phyloP scores from a whole-genome alignment of 257 asterid species.

The Solanum sejunctum region DNA sequence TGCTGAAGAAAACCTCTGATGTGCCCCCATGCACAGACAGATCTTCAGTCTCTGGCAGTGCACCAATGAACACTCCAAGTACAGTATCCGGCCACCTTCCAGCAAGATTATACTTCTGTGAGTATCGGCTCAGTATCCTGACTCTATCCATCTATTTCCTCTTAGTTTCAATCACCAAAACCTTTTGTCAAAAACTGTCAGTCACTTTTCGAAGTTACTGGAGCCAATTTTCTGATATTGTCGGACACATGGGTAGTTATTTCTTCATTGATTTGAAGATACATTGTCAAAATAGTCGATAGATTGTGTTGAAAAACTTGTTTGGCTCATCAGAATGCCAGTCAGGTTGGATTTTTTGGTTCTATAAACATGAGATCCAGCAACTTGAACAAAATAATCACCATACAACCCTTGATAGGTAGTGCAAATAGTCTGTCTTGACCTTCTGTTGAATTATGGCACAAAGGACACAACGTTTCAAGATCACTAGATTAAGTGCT shows the following conservation, averaged over 20 bases:
- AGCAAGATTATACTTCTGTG: background rate
- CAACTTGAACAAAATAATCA: background rate
- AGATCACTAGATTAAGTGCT: background rate
- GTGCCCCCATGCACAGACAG: background rate
- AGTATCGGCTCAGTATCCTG: background rate
- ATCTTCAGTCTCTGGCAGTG: background rate
- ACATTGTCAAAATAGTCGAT: background rate
- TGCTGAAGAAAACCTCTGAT: background rate
- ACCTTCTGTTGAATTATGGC: background rate
- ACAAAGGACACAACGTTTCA: background rate
- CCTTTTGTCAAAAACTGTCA: background rate
- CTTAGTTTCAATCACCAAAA: background rate
- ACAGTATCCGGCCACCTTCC: background rate
- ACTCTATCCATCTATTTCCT: background rate
- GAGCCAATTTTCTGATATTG: background rate
- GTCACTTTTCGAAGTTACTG: background rate
- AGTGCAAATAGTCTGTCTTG: background rate
- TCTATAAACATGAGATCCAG: background rate
- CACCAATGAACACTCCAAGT: background rate
- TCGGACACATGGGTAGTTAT: background rate
- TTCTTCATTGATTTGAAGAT: background rate
- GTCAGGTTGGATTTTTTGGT: background rate
- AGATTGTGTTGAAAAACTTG: background rate
- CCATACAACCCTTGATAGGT: background rate
- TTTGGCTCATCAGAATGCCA: background rate